Evolutionary conservation across 2,329 filamentous ascomycete species (phyloP).

Genomic region (Nothophoma quercina): DNA sequence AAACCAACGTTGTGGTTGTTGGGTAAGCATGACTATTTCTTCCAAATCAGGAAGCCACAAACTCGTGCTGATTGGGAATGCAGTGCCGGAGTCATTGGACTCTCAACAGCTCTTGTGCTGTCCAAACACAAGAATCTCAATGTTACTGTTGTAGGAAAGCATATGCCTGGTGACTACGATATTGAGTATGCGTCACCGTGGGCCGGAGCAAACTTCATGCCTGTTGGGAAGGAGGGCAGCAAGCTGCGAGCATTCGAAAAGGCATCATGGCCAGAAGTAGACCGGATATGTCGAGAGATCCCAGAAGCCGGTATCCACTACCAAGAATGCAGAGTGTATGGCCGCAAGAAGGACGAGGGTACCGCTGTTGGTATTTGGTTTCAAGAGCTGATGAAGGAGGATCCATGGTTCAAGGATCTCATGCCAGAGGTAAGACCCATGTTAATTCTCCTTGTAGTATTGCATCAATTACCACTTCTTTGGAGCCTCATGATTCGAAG

Average conservation of each 20-base stretch:
- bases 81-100: slow-evolving; percentile 70
- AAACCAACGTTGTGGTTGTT: slow-evolving; percentile 55
- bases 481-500: no score
- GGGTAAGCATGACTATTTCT: slow-evolving; percentile 49
- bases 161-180: slow-evolving; percentile 93
- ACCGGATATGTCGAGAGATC: slow-evolving; percentile 61
- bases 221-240: slow-evolving; percentile 56
- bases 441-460: neutral
- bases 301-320: slow-evolving; percentile 84
- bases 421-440: slow-evolving; percentile 69
- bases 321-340: slow-evolving; percentile 66
- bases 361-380: slow-evolving; percentile 66
- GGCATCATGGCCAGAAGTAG: slow-evolving; percentile 56
- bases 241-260: slow-evolving; percentile 51
- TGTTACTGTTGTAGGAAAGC: slow-evolving; percentile 79
- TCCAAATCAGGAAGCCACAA: slow-evolving; percentile 2
- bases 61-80: slow-evolving; percentile 17
- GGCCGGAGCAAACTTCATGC: slow-evolving; percentile 82
- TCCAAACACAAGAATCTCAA: slow-evolving; percentile 63
- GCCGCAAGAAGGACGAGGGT: slow-evolving; percentile 69
- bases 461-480: neutral
- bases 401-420: slow-evolving; percentile 77
- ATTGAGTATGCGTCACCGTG: slow-evolving; percentile 90
- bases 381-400: slow-evolving; percentile 69
- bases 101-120: slow-evolving; percentile 70